Percentiles rank a stretch among this genome's conserved stretches.
These are phyloP conservation scores for Fimicolochytrium jonesii DNA, from an alignment of 192 early-diverging fungal genomes.

Conservation along the genomic window DNA sequence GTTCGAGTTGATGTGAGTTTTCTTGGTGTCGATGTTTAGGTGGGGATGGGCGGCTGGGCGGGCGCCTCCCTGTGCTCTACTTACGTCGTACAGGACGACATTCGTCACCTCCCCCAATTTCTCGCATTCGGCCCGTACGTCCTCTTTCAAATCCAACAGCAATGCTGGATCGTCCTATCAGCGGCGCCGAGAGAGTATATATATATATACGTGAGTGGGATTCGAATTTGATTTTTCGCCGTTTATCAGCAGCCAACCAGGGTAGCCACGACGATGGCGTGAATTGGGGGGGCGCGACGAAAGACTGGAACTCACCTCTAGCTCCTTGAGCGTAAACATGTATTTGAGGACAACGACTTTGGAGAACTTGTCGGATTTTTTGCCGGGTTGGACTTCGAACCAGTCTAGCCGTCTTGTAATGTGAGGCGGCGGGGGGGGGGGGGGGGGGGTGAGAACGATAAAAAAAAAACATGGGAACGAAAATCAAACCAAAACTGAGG, in stretches of 20 bases:
- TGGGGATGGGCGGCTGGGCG: too few species aligned
- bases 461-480: background rate
- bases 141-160: constrained; percentile 87
- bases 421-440: background rate
- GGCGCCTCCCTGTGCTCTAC: too few species aligned
- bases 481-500: background rate
- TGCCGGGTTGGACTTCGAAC: constrained; percentile 70
- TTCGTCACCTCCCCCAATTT: constrained; percentile 91
- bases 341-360: constrained; percentile 89
- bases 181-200: too few species aligned
- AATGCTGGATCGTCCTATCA: constrained; percentile 74
- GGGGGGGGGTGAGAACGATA: background rate
- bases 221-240: too few species aligned
- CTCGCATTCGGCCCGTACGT: constrained; percentile 90
- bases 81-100: constrained; percentile 90
- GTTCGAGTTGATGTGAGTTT: too few species aligned
- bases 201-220: too few species aligned
- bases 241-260: too few species aligned
- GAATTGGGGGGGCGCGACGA: too few species aligned
- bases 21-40: too few species aligned
- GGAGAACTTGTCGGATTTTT: constrained; percentile 65
- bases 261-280: too few species aligned
- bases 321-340: constrained; percentile 88
- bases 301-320: constrained; percentile 78
- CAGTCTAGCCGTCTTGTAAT: constrained; percentile 81